Base-by-base conservation (phyloP, 768 basidiomycete species). In the Hericium alpestre region DNA sequence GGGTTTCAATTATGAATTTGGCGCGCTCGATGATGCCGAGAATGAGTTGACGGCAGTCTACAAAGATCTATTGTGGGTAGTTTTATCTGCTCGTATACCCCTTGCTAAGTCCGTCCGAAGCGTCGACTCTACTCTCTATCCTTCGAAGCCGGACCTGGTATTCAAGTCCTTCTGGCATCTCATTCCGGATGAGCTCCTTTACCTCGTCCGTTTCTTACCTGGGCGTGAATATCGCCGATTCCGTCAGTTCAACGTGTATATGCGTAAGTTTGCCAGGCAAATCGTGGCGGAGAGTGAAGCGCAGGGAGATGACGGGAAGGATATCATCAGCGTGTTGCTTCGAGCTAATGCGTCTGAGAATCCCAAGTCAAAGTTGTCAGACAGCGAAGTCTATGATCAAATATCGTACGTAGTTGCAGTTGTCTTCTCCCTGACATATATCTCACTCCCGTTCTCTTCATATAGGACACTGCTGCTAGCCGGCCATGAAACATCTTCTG, bases 401-500 rank as follows among this genome's bases (percentile, higher is more conserved):
- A 62, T 62, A 40, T 46, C 53, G 61, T 61, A 15, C n/a, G 37
- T 62, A 47, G 23, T 12, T 2, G 25, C 15, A 25, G 20, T 7
- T 18, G 16, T 13, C 12, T 1, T 0, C 15, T 16, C 12, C 41
- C 32, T 20, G 9, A 50, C 16, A 18, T 18, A 12, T 9, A 32
- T 5, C 9, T 32, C 47, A 7, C 3, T 13, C 4, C 7, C 15
- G n/a, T 23, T 7, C 32, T 55, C 32, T 57, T 41, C 12, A 16
- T 57, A n/a, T 38, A 62, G 61, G 8, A 40, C 50, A 1, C 11
- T 62, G 3, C 40, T 62, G 22, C 22, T 62, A 11, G 61, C 61
- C n/a, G 61, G 61, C 2, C 61, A 62, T 18, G 61, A 62, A 11
- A 60, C 59, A 16, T 61, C 59, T 11, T 18, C 61, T 12, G 53